These are phyloP conservation scores for Esteya vermicola DNA, from an alignment of 2,329 filamentous ascomycete genomes.

Conservation along the genomic window DNA sequence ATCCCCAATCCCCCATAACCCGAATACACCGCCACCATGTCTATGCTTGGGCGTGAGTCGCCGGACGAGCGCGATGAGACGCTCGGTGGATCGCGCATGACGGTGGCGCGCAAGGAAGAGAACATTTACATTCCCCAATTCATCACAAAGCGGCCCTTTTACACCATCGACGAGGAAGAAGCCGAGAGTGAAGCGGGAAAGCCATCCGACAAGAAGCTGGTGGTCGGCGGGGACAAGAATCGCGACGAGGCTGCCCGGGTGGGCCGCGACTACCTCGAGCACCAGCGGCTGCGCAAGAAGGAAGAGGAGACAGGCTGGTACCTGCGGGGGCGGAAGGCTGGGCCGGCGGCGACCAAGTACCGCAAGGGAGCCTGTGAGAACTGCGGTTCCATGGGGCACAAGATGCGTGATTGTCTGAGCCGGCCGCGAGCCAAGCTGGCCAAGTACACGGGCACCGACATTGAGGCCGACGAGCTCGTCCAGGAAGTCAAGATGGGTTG, in stretches of 20 bases:
- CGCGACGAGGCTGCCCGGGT: background rate
- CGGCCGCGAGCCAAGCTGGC: conserved; percentile 81
- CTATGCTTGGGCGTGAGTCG: conserved; percentile 11
- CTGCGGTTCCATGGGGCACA: conserved; percentile 93
- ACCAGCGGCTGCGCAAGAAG: conserved; percentile 77
- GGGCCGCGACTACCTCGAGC: conserved; percentile 67
- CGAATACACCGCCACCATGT: conserved; percentile 4
- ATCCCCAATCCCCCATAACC: background rate
- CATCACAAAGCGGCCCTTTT: conserved; percentile 97
- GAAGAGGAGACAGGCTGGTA: conserved; percentile 78
- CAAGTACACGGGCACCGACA: conserved; percentile 83
- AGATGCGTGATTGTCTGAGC: conserved; percentile 83
- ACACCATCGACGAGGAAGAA: conserved; percentile 54
- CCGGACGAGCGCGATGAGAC: conserved; percentile 11
- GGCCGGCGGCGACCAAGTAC: conserved; percentile 86
- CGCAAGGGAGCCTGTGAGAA: conserved; percentile 98
- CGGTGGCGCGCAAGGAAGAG: conserved; percentile 52
- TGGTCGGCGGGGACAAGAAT: background rate
- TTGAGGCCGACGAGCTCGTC: conserved; percentile 79
- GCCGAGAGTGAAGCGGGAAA: background rate
- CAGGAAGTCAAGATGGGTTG: conserved; percentile 80
- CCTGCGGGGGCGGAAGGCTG: conserved; percentile 70
- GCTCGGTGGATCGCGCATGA: conserved; percentile 10
- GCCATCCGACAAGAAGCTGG: conserved; percentile 42
- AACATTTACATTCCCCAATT: conserved; percentile 98